These are phyloP conservation scores for Tolypocladium inflatum DNA, from an alignment of 2,329 filamentous ascomycete species.

Conservation along the genomic window DNA sequence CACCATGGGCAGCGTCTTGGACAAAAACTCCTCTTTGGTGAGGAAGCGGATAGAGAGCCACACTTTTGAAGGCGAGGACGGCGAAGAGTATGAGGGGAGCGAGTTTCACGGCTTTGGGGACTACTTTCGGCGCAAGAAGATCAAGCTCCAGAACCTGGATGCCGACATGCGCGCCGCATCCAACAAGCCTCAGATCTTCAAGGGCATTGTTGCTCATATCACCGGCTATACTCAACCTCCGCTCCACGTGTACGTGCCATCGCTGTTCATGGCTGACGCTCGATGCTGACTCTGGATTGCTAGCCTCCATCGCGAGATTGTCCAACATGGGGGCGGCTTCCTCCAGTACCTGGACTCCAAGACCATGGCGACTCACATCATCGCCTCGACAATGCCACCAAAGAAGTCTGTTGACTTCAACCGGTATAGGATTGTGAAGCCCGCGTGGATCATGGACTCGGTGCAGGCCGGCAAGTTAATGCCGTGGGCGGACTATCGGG, in stretches of 20 bases:
- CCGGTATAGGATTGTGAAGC: constrained; percentile 85
- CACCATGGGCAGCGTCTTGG: constrained; percentile 50
- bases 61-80: constrained; percentile 68
- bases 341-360: constrained; percentile 93
- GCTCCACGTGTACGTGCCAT: constrained; percentile 55
- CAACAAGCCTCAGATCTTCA: constrained; percentile 78
- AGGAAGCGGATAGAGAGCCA: constrained; percentile 56
- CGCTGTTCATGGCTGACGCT: not conserved
- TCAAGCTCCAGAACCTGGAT: constrained; percentile 94
- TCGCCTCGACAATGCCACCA: constrained; percentile 79
- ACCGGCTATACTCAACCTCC: constrained; percentile 96
- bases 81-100: constrained; percentile 85
- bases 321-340: constrained; percentile 88
- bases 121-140: constrained; percentile 92
- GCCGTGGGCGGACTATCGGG: constrained; percentile 77
- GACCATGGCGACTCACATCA: constrained; percentile 91
- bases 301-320: constrained; percentile 71
- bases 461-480: constrained; percentile 70
- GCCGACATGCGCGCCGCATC: constrained; percentile 61
- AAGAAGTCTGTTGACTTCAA: constrained; percentile 88
- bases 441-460: constrained; percentile 89
- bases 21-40: constrained; percentile 53
- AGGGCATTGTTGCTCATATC: constrained; percentile 80
- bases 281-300: constrained; percentile 3
- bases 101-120: constrained; percentile 83